phyloP scores from a whole-genome alignment of 192 early-diverging fungal genomes.

The Thoreauomyces humboldtii region DNA sequence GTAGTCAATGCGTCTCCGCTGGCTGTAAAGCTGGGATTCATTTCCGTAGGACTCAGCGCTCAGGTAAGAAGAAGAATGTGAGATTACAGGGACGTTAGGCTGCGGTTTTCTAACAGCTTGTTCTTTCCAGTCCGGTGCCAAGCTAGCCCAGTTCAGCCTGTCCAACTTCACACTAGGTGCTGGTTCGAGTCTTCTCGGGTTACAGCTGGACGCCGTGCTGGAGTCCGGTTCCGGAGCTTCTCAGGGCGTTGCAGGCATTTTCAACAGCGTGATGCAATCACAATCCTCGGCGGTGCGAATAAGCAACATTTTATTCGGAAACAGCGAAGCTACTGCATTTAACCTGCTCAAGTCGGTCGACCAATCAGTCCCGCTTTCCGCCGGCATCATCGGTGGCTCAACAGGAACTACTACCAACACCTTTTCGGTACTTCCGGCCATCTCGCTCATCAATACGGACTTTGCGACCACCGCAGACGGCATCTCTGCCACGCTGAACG shows the following conservation, averaged over 20 bases:
- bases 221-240: neutral
- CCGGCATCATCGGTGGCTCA: neutral
- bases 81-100: neutral
- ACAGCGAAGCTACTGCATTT: constrained; percentile 7
- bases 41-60: constrained; percentile 11
- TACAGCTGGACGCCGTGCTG: constrained; percentile 11
- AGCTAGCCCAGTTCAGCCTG: constrained; percentile 8
- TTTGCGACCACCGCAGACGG: constrained; percentile 17
- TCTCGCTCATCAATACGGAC: neutral
- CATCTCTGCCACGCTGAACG: constrained; percentile 2
- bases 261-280: constrained; percentile 12
- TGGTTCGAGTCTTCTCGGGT: neutral
- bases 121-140: constrained; percentile 5
- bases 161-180: neutral
- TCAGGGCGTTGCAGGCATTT: constrained; percentile 8
- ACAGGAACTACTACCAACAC: neutral
- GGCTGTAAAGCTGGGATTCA: constrained; percentile 12
- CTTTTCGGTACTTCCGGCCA: neutral
- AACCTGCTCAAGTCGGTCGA: constrained; percentile 8
- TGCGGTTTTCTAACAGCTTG: neutral
- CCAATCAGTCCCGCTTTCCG: constrained; percentile 7
- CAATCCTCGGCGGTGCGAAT: constrained; percentile 13
- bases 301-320: constrained; percentile 10
- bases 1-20: constrained; percentile 8
- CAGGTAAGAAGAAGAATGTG: neutral